These are phyloP conservation scores for Rachicladosporium sp. DNA, from an alignment of 2,329 filamentous ascomycete genomes.

Conservation along the genomic window DNA sequence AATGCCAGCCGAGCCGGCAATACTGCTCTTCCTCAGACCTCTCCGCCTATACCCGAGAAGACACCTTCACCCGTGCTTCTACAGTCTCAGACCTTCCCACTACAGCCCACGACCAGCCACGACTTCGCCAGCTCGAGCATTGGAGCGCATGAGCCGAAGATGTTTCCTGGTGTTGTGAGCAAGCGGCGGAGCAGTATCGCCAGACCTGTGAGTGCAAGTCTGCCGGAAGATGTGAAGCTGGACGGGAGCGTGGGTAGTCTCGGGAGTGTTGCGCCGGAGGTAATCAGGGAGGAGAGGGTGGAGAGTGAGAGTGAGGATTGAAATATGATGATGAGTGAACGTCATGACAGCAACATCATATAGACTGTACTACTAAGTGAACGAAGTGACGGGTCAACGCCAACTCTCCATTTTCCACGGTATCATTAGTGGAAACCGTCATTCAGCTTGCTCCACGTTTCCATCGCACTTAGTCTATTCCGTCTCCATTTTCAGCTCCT, in stretches of 20 bases:
- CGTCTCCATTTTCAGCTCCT: conserved; percentile 9
- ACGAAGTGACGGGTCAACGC: too few relatives aligned
- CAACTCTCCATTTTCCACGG: too few relatives aligned
- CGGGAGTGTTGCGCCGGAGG: neutral
- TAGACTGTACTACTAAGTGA: too few relatives aligned
- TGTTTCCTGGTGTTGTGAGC: conserved; percentile 59
- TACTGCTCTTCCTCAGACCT: neutral
- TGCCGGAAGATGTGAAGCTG: conserved; percentile 1
- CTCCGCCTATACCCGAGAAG: neutral
- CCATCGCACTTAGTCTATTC: neutral
- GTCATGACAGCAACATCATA: too few relatives aligned
- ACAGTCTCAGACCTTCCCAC: conserved; percentile 16
- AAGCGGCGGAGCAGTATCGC: conserved; percentile 16
- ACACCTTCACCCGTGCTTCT: conserved; percentile 18
- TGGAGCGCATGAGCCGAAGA: conserved; percentile 49
- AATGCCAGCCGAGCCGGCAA: conserved; percentile 5
- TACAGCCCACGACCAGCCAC: conserved; percentile 18
- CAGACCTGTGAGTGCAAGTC: neutral
- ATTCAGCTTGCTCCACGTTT: too few relatives aligned
- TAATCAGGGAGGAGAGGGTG: conserved; percentile 3
- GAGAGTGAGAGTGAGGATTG: conserved; percentile 8
- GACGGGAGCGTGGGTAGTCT: conserved; percentile 4
- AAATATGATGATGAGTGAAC: neutral
- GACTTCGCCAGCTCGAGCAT: conserved; percentile 33
- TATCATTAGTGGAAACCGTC: too few relatives aligned